phyloP scores from a whole-genome alignment of 2,329 filamentous ascomycete species.

The Teratosphaeria viscida region DNA sequence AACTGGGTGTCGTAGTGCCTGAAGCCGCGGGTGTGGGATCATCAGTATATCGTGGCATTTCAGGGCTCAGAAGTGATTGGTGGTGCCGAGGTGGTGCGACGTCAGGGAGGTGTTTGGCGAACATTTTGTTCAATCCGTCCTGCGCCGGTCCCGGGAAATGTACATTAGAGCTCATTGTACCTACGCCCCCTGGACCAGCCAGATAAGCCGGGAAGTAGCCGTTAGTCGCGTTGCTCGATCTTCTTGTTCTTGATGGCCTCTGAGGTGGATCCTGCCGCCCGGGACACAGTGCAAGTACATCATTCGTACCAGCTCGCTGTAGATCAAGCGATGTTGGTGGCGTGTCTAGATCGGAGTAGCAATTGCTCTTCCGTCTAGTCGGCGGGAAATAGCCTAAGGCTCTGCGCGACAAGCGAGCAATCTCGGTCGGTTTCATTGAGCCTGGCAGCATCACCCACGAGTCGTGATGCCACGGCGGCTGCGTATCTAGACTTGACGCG shows the following conservation, averaged over 20 bases:
- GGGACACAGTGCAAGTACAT: constrained; percentile 20
- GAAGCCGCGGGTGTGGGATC: constrained; percentile 16
- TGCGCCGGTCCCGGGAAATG: constrained; percentile 70
- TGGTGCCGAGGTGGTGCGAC: constrained; percentile 56
- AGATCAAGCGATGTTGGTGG: constrained; percentile 57
- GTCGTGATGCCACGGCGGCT: constrained; percentile 71
- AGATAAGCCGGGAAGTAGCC: constrained; percentile 45
- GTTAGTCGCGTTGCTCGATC: constrained; percentile 28
- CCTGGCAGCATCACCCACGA: constrained; percentile 78
- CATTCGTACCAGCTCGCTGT: constrained; percentile 34
- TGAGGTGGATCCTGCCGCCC: constrained; percentile 26
- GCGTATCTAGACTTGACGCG: constrained; percentile 39
- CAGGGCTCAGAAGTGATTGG: constrained; percentile 43
- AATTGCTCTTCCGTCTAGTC: constrained; percentile 73
- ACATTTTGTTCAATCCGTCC: constrained; percentile 75
- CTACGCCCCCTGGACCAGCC: constrained; percentile 77
- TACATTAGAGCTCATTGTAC: constrained; percentile 62
- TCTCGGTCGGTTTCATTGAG: constrained; percentile 62
- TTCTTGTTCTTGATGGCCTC: constrained; percentile 30
- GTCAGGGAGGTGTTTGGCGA: constrained; percentile 71
- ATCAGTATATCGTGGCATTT: constrained; percentile 46
- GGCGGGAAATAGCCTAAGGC: constrained; percentile 87
- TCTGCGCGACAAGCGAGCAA: constrained; percentile 70
- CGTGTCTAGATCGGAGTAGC: constrained; percentile 51
- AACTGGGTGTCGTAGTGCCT: constrained; percentile 17